phyloP scores from a whole-genome alignment of 345 rosid species.

The Eucalyptus tenuipes region DNA sequence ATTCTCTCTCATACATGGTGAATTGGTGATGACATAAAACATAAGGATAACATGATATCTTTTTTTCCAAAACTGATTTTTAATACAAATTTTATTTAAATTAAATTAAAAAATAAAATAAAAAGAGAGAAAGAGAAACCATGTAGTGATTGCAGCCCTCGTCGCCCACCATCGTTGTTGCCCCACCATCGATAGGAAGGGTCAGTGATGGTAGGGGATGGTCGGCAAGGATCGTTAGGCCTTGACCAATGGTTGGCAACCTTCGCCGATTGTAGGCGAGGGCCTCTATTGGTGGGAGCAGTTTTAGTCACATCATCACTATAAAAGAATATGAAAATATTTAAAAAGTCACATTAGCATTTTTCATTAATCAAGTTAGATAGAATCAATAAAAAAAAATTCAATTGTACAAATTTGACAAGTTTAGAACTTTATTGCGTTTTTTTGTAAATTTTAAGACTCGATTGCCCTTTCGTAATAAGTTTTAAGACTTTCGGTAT shows the following conservation, averaged over 20 bases:
- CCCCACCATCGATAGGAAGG: not conserved
- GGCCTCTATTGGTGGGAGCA: not conserved
- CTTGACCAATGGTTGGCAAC: not conserved
- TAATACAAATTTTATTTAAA: too few relatives aligned
- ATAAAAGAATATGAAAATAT: too few relatives aligned
- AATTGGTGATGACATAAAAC: not conserved
- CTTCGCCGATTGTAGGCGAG: accelerated
- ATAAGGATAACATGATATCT: accelerated
- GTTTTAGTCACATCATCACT: not conserved
- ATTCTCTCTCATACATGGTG: not conserved
- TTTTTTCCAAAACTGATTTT: not conserved
- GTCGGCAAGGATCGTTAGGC: accelerated
- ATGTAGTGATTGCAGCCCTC: not conserved
- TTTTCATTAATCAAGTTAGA: not conserved
- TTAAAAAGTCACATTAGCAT: too few relatives aligned
- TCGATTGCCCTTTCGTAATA: accelerated
- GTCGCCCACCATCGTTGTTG: accelerated
- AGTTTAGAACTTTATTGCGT: not conserved
- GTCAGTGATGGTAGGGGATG: not conserved
- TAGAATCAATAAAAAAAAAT: too few relatives aligned
- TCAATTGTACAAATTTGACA: not conserved
- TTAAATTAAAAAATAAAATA: too few relatives aligned
- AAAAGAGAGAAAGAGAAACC: not conserved
- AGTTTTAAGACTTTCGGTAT: too few relatives aligned
- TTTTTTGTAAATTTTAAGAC: too few relatives aligned